Base-by-base conservation (phyloP, 2,329 filamentous ascomycete species). In the Pseudogymnoascus sp. region DNA sequence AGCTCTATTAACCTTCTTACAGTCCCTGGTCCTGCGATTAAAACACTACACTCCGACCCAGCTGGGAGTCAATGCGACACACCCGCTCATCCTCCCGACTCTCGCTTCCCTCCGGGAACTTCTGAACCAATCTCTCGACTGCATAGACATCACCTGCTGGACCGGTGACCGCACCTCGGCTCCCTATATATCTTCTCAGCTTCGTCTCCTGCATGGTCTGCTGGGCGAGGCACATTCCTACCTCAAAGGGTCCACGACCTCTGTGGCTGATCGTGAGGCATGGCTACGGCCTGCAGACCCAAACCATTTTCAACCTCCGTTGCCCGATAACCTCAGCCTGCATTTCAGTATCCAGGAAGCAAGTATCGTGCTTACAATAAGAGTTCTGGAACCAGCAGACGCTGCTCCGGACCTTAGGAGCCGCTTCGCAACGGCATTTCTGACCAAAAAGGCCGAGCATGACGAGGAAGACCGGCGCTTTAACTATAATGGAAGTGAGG, bases 401-500 rank as follows among this genome's bases (percentile, higher is more conserved):
- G 80, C 81, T 75, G 82, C 80, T 70, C 73, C 84, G 70, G 84
- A 79, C 66, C 76, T 87, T 21, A 82, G 83, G 59, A 89, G 80
- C 65, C 90, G 85, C 72, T 88, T 86, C 71, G 90, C 84, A 64
- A 83, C 82, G 65, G 92, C 83, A 67, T 91, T 88, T 65, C 84
- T 85, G 42, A 86, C 84, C 0, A 78, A 85, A 8, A 79, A 85
- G 15, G 79, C 87, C 2, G 85, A 87, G 67, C 89, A 92, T 73
- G 89, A 92, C 74, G 93, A 97, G 75, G 86, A 87, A 66, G 89
- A 93, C 64, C 82, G 86, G 38, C 78, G 89, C 0, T 97, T 96
- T 73, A 79, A 78, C 3, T 97, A 63, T 62, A 62, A 64, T 12
- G 83, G 84, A 4, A 81, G 85, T 62, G 86, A 94, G 65, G 92